phyloP scores from a whole-genome alignment of 2,329 filamentous ascomycete genomes.

The Diplodia scrobiculata region DNA sequence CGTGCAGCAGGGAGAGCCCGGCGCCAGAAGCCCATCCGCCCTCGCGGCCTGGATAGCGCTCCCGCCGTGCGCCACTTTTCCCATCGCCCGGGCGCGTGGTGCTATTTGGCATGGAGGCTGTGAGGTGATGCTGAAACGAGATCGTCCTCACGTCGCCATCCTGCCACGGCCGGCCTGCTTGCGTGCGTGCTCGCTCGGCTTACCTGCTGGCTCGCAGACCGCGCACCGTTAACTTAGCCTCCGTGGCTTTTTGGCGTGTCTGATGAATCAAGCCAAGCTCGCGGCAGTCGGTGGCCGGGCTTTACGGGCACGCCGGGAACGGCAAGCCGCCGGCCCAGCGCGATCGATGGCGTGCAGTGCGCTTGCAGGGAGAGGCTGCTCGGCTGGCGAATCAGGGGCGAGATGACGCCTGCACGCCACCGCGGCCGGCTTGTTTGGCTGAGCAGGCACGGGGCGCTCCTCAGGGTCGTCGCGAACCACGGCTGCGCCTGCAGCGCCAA shows the following conservation, averaged over 20 bases:
- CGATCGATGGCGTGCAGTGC: slow-evolving; percentile 19
- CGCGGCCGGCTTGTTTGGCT: background rate
- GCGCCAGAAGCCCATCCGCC: slow-evolving; percentile 13
- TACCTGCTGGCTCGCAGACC: slow-evolving; percentile 12
- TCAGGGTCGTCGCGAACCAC: background rate
- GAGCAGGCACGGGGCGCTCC: background rate
- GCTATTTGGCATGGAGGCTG: background rate
- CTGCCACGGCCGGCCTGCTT: background rate
- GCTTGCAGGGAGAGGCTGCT: background rate
- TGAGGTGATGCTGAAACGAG: slow-evolving; percentile 4
- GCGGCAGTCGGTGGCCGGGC: background rate
- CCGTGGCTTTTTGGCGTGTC: background rate
- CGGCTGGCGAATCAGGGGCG: slow-evolving; percentile 17
- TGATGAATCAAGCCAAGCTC: background rate
- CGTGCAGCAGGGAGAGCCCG: background rate
- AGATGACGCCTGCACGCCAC: background rate
- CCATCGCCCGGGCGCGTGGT: background rate
- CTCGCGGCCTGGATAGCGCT: slow-evolving; percentile 9
- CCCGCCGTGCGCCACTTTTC: slow-evolving; percentile 17
- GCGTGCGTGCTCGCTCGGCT: slow-evolving; percentile 11
- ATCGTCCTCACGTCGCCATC: background rate
- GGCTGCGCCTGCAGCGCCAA: background rate
- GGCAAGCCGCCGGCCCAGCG: slow-evolving; percentile 11
- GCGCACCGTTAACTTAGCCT: slow-evolving; percentile 10
- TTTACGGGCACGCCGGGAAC: background rate